Base-by-base conservation (phyloP, 768 basidiomycete genomes). In the Cystofilobasidium capitatum region DNA sequence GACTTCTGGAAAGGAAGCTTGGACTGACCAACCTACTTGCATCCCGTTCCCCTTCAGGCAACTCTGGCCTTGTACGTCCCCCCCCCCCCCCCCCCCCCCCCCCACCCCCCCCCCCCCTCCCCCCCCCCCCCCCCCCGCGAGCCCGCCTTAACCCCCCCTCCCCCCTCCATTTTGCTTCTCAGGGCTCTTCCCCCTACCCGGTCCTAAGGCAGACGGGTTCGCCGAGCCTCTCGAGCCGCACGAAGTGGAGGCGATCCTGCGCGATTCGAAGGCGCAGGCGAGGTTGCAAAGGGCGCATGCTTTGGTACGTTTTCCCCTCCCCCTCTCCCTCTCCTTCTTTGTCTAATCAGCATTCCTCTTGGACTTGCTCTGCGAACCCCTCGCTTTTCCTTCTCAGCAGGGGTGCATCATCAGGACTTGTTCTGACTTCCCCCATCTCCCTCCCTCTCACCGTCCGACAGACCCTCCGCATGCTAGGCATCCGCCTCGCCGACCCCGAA, bases 131-230 rank as follows among this genome's bases (percentile, higher is more conserved):
- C 29, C 3, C 51, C 5, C 10, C 10, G 12, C 33, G 29, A 55
- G 5, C 31, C 51, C 6, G 6, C 51, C 12, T 33, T 31, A 51
- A 51, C 1, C 51, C 24, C 6, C 6, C 49, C n/a, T n/a, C n/a
- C 4, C 26, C 31, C 29, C 51, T 33, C 2, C 51, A 12, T 12
- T 31, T 3, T 8, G 14, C 29, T 26, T n/a, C 31, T 8, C 24
- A 55, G 51, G 51, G 51, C 51, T 55, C 29, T 55, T 55, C 31
- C 51, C 51, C 31, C 51, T 55, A 3, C 51, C 51, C 6, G 17
- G 12, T 9, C 2, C 3, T 2, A 31, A 13, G 29, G 29, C 51
- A 29, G 51, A 55, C 51, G 13, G 2, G 14, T 33, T 8, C 51
- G 26, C 51, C 2, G 26, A 26, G 14, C 51, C 51, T 14, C 51